phyloP scores from a whole-genome alignment of 768 basidiomycete species.

The Lactifluus pinguis region DNA sequence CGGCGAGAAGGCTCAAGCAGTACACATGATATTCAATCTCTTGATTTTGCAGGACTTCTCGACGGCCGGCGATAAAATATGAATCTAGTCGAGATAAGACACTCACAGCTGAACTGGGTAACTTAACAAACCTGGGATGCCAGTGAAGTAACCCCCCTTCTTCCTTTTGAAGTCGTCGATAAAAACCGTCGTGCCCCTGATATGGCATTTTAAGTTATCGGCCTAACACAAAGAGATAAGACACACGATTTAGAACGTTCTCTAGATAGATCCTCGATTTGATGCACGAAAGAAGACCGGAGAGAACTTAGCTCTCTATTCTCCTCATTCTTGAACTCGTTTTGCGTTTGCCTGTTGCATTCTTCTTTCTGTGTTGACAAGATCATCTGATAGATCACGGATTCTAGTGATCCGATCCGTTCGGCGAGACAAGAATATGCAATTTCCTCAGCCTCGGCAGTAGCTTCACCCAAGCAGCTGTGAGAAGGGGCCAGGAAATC shows the following conservation, averaged over 20 bases:
- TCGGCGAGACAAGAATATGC: slow-evolving; percentile 6
- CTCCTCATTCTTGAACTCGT: background rate
- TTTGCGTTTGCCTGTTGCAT: slow-evolving; percentile 1
- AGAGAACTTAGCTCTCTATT: background rate
- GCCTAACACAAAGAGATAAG: background rate
- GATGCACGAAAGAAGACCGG: slow-evolving; percentile 1
- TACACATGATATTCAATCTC: slow-evolving; percentile 9
- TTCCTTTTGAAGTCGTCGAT: background rate
- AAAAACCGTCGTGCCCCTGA: background rate
- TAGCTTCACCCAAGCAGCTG: background rate
- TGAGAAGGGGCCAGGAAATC: background rate
- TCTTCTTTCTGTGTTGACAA: slow-evolving; percentile 6
- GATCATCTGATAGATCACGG: background rate
- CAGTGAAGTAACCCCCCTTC: slow-evolving; percentile 4
- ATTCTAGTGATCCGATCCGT: background rate
- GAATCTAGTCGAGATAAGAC: background rate
- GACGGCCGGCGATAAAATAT: slow-evolving; percentile 6
- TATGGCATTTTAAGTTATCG: background rate
- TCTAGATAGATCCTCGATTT: background rate
- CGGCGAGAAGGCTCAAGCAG: slow-evolving; percentile 1
- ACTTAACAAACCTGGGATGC: background rate
- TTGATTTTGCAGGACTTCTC: slow-evolving; percentile 7
- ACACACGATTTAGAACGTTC: slow-evolving; percentile 8
- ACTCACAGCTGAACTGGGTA: background rate
- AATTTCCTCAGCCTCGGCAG: background rate